Conservation (phyloP, 177 flowering plant species). For the Vitis hybrid region DNA sequence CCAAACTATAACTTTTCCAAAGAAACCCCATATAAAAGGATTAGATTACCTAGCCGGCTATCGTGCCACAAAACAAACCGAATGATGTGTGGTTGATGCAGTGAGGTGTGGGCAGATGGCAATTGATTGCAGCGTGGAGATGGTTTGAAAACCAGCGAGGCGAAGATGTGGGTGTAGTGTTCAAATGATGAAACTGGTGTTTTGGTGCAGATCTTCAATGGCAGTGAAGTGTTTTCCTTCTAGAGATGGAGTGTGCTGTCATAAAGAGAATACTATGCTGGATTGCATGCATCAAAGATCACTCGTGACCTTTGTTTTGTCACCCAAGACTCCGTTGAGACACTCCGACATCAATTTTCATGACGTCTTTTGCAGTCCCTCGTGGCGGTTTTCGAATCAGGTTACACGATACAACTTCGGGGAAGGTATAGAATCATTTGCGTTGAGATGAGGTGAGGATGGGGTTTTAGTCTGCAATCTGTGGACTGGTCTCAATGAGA, state of each 20-base stretch:
- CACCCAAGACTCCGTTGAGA: constrained; percentile 13
- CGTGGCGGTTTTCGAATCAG: constrained; percentile 53
- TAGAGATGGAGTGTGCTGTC: constrained; percentile 46
- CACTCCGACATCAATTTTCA: constrained; percentile 61
- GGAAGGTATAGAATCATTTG: constrained; percentile 17
- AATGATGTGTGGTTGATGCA: too few relatives aligned
- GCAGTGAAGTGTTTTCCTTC: too few relatives aligned
- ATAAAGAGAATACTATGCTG: constrained; percentile 40
- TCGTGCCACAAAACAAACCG: too few relatives aligned
- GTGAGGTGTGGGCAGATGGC: too few relatives aligned
- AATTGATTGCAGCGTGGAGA: too few relatives aligned
- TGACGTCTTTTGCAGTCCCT: constrained; percentile 94
- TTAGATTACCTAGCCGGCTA: too few relatives aligned
- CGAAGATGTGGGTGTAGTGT: too few relatives aligned
- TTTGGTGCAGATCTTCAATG: too few relatives aligned
- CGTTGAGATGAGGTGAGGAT: constrained; percentile 14
- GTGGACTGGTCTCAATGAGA: constrained; percentile 51
- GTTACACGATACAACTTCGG: constrained; percentile 38
- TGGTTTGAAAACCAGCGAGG: too few relatives aligned
- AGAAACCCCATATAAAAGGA: too few relatives aligned
- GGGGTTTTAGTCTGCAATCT: constrained; percentile 11
- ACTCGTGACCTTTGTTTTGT: constrained; percentile 13
- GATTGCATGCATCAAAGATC: constrained; percentile 35
- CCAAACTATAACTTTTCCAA: too few relatives aligned
- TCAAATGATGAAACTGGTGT: too few relatives aligned